A percentile compares a stretch with the other conserved stretches of the same genome.
Evolutionary conservation across 345 rosid genomes (phyloP).

Genomic region (Rhodamnia argentea): DNA sequence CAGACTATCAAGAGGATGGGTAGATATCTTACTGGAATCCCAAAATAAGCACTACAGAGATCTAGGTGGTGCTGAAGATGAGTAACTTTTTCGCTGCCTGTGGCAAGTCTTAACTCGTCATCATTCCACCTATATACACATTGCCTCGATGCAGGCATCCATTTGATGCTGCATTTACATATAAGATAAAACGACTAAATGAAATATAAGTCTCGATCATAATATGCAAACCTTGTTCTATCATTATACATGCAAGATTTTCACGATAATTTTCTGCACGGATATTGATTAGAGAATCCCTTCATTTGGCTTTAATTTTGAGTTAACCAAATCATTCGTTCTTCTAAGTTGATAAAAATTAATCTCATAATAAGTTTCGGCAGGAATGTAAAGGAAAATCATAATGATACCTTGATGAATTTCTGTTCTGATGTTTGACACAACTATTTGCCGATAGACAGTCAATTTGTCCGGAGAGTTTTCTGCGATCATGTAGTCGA

Average conservation of each 20-base stretch:
- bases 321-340: not conserved
- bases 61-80: conserved; percentile 50
- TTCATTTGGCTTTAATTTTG: not conserved
- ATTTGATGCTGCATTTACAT: conserved; percentile 11
- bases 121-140: conserved; percentile 41
- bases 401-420: conserved; percentile 23
- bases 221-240: not conserved
- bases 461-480: conserved; percentile 57
- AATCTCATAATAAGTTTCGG: not conserved
- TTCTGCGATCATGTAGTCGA: conserved; percentile 47
- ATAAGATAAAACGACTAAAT: not conserved
- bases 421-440: conserved; percentile 12
- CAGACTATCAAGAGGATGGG: not conserved
- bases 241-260: not conserved
- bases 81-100: conserved; percentile 42
- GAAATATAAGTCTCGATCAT: not conserved
- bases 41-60: conserved; percentile 67
- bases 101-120: conserved; percentile 64
- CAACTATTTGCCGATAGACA: conserved; percentile 11
- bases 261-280: not conserved
- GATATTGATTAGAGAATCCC: not conserved
- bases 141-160: conserved; percentile 17
- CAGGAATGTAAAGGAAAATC: not conserved
- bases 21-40: conserved; percentile 45
- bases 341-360: not conserved